Evolutionary conservation across 805 yeast species (phyloP).

Genomic region (Lipomyces yamanashiensis): DNA sequence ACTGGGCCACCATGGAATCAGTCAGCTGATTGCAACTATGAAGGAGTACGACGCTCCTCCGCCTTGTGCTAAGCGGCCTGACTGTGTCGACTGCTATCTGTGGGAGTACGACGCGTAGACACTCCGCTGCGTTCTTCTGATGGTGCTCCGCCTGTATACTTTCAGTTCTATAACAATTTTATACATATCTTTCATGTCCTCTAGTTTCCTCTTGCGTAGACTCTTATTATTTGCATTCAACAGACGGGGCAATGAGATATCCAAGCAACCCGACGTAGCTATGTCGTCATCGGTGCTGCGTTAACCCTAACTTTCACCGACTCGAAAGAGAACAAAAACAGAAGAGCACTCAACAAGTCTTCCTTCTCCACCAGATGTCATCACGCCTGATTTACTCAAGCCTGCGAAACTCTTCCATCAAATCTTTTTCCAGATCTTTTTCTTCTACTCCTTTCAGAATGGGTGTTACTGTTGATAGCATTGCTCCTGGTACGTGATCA

Average conservation of each 20-base stretch:
- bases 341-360: background rate
- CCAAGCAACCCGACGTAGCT: background rate
- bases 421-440: constrained; percentile 15
- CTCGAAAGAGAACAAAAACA: background rate
- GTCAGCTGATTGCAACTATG: constrained; percentile 81
- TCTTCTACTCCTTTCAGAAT: constrained; percentile 38
- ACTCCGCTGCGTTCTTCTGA: background rate
- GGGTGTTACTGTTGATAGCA: constrained; percentile 48
- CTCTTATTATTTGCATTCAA: no score
- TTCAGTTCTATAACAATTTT: background rate
- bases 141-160: background rate
- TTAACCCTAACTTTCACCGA: constrained; percentile 2
- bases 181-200: background rate
- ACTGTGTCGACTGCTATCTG: constrained; percentile 33
- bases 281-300: constrained; percentile 9
- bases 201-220: no score
- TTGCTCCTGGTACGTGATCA: constrained; percentile 46
- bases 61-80: constrained; percentile 50
- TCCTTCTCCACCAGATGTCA: constrained; percentile 9
- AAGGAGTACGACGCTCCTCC: constrained; percentile 77
- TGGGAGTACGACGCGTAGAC: constrained; percentile 27
- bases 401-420: constrained; percentile 2
- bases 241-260: no score
- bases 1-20: constrained; percentile 85
- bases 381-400: constrained; percentile 12